Evolutionary conservation across 73 alveolate species (phyloP).

Genomic region (Paramecium sexaurelia): DNA sequence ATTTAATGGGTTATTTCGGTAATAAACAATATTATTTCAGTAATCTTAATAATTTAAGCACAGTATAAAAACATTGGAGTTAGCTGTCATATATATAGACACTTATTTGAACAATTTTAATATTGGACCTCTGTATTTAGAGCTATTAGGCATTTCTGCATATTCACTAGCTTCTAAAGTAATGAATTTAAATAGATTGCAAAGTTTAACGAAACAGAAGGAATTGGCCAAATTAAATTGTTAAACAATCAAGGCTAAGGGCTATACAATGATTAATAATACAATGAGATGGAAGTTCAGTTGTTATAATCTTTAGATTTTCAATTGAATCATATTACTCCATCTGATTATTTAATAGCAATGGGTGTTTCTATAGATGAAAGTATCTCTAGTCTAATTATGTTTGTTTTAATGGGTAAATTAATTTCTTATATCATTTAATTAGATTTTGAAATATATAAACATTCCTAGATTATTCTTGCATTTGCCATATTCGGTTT

Average conservation of each 20-base stretch:
- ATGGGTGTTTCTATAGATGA: background rate
- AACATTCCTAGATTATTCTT: background rate
- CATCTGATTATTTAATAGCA: background rate
- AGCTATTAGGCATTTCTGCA: background rate
- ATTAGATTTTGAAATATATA: background rate
- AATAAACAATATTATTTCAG: background rate
- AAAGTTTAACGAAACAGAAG: background rate
- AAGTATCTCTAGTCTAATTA: background rate
- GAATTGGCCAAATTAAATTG: background rate
- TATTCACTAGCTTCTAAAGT: slow-evolving; percentile 15
- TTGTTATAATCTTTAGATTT: background rate
- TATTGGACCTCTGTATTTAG: background rate
- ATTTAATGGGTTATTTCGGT: background rate
- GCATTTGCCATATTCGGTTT: background rate
- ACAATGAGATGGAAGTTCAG: background rate
- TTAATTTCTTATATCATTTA: background rate
- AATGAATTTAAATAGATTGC: background rate
- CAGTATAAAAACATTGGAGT: background rate
- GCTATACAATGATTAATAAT: background rate
- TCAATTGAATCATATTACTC: background rate
- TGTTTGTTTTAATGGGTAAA: slow-evolving; percentile 3
- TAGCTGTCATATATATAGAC: background rate
- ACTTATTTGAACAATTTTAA: background rate
- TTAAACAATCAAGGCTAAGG: background rate
- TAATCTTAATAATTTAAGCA: background rate